Percentiles rank a stretch among this genome's conserved stretches.
phyloP scores from a whole-genome alignment of 2,329 filamentous ascomycete species.

The Penicillium occitanis region DNA sequence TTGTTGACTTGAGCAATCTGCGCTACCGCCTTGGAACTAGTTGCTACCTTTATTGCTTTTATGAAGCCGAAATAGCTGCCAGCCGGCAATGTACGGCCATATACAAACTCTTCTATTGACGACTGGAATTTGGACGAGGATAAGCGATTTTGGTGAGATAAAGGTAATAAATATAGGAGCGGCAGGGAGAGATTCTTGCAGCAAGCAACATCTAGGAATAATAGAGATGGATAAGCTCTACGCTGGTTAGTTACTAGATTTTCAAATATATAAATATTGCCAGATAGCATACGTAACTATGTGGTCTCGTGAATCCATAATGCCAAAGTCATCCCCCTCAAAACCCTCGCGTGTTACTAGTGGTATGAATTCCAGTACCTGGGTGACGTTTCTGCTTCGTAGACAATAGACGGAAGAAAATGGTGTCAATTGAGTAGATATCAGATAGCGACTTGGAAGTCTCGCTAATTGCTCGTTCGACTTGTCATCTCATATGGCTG shows the following conservation, averaged over 20 bases:
- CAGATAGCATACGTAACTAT: background rate
- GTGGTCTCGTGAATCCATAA: background rate
- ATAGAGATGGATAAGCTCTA: background rate
- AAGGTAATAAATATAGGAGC: background rate
- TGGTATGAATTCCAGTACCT: background rate
- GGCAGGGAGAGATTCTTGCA: background rate
- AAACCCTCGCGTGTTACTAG: background rate
- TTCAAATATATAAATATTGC: background rate
- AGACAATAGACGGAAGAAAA: background rate
- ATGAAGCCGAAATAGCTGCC: background rate
- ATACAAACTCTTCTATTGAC: slow-evolving; percentile 11
- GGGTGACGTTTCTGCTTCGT: background rate
- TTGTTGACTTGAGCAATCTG: background rate
- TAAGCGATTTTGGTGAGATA: slow-evolving; percentile 9
- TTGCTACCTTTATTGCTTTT: background rate
- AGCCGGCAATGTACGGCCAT: slow-evolving; percentile 13
- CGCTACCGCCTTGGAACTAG: background rate
- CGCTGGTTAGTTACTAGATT: background rate
- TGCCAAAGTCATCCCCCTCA: background rate
- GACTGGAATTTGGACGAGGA: slow-evolving; percentile 3
- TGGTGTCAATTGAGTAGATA: background rate
- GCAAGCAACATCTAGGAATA: background rate
- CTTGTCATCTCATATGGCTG: background rate
- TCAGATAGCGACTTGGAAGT: background rate
- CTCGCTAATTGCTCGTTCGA: background rate